Evolutionary conservation across 2,329 filamentous ascomycete genomes (phyloP), one percentile per base, ranked within the genome.

Genomic region (Verticillium albo-atrum): DNA sequence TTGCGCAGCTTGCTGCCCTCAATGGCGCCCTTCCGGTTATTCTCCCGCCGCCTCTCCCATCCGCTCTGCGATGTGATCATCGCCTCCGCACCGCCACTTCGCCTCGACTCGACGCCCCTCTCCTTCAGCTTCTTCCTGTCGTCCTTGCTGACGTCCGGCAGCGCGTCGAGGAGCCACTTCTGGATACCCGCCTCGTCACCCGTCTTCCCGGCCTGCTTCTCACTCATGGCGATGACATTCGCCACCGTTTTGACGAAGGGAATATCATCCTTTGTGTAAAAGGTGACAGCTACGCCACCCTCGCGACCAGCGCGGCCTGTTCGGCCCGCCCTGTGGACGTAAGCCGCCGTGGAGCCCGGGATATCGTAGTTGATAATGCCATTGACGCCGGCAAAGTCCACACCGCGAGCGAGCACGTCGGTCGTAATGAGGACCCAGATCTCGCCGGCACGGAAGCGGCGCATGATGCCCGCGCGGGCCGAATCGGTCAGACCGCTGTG

Each of bases 301-400:
- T 90, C 86, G 26, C 93, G 84, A 0, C 95, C 95, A 0, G 93
- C 95, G 25, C 95, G 84, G 0, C 94, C 95, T 0, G 95, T 98
- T 54, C 95, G 85, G 0, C 95, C 95, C 0, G 95, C 92, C 12
- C 95, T 90, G 75, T 99, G 95, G 6, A 99, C 90, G 70, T 99
- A 99, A 1, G 87, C 87, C 0, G 93, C 94, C 5, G 90, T 89
- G 0, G 90, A 93, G n/a, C 89, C 91, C 0, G 95, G 95, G 9
- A 97, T 92, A 72, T 99, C 95, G 76, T 97, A 99, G 75, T 98
- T 99, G 56, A 99, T 90, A 0, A 99, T 93, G 53, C 93, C 92
- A 68, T 97, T 97, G 63, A 99, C 88, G 55, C 95, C 95, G 9
- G 90, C 87, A 77, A 99, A 97, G 74, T 99, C 95, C 47, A 99